Evolutionary conservation across 768 basidiomycete species (phyloP).

Genomic region (Hydnomerulius pinastri): DNA sequence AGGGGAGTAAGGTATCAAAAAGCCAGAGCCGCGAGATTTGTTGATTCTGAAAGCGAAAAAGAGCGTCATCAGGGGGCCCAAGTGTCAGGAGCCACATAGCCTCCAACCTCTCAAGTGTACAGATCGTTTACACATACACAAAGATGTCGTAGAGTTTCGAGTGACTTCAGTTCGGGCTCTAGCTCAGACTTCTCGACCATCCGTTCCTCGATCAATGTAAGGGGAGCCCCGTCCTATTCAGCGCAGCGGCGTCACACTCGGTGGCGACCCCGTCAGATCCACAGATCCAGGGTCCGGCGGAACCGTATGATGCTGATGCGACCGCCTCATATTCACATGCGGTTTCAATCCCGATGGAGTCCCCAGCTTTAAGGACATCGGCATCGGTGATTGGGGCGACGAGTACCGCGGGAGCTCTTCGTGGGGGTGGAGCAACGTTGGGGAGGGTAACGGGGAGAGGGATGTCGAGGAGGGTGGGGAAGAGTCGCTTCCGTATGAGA

Average conservation of each 20-base stretch:
- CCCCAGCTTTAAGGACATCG: slow-evolving; percentile 18
- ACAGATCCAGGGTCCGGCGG: slow-evolving; percentile 14
- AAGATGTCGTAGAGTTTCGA: neutral
- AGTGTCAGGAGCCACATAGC: slow-evolving; percentile 1
- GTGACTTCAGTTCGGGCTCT: neutral
- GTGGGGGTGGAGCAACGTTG: slow-evolving; percentile 11
- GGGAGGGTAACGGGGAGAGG: slow-evolving; percentile 50
- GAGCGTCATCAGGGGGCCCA: neutral
- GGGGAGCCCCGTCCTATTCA: slow-evolving; percentile 6
- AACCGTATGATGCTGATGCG: slow-evolving; percentile 12
- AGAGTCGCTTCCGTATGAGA: slow-evolving; percentile 50
- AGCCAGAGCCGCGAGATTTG: too few relatives aligned
- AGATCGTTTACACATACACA: neutral
- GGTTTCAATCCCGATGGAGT: slow-evolving; percentile 17
- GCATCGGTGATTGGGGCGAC: slow-evolving; percentile 18
- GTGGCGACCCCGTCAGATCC: slow-evolving; percentile 18
- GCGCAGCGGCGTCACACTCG: slow-evolving; percentile 28
- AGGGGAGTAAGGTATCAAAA: slow-evolving; percentile 1
- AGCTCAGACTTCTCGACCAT: neutral
- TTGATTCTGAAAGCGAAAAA: neutral
- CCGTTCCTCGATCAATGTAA: neutral
- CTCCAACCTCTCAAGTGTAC: neutral
- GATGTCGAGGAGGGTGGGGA: slow-evolving; percentile 62
- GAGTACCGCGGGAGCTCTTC: slow-evolving; percentile 22
- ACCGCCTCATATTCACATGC: slow-evolving; percentile 5